Evolutionary conservation across 139 green algal genomes (phyloP).

Genomic region (Haematococcus lacustris): DNA sequence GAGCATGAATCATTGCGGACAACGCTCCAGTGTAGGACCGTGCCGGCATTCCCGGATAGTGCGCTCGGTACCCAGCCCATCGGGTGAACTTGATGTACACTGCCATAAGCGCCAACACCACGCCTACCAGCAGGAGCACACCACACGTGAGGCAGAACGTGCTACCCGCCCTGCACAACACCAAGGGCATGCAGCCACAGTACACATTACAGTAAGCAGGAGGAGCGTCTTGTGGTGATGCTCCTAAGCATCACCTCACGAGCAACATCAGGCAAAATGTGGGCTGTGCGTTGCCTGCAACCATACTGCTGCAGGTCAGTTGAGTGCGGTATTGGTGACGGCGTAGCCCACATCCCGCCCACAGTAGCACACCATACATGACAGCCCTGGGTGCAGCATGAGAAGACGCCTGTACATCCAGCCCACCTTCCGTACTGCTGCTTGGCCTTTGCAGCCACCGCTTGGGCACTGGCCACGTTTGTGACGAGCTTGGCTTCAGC

Average conservation of each 20-base stretch:
- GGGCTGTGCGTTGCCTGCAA: background rate
- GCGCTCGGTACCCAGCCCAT: conserved; percentile 21
- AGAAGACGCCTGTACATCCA: background rate
- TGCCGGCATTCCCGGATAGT: no score
- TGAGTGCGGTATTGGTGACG: background rate
- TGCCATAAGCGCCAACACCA: conserved; percentile 36
- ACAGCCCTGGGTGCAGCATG: background rate
- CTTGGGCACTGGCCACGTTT: conserved; percentile 22
- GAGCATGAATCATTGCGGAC: no score
- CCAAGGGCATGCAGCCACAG: background rate
- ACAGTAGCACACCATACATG: no score
- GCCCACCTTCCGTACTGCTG: conserved; percentile 33
- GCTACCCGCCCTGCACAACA: conserved; percentile 10
- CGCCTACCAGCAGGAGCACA: conserved; percentile 31
- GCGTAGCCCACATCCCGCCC: background rate
- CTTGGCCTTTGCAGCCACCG: conserved; percentile 23
- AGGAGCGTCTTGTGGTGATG: background rate
- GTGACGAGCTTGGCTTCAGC: conserved; percentile 21
- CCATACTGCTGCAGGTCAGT: no score
- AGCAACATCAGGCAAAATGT: background rate
- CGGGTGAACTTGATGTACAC: conserved; percentile 45
- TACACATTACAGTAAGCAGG: background rate
- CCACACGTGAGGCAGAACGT: conserved; percentile 32
- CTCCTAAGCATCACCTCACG: background rate
- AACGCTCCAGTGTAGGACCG: no score